Conservation (phyloP, 2,329 filamentous ascomycete genomes). For the Venturia nashicola region DNA sequence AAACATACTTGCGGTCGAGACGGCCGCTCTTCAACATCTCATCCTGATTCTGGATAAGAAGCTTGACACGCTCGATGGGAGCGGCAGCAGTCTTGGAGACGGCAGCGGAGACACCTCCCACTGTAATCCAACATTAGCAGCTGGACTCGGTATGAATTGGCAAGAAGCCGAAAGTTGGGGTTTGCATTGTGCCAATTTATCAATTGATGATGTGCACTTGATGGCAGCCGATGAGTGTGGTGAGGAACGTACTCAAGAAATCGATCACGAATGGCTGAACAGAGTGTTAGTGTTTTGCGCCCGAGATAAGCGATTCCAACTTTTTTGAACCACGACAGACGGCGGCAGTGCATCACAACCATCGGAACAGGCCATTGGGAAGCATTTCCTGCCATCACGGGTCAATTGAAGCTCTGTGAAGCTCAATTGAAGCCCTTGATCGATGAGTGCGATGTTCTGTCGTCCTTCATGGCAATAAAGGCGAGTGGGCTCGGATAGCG, state of each 20-base stretch:
- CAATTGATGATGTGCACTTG: constrained; percentile 16
- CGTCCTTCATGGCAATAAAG: neutral
- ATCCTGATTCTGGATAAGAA: constrained; percentile 99
- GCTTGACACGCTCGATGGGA: constrained; percentile 99
- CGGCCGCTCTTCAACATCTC: constrained; percentile 99
- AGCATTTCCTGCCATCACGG: neutral
- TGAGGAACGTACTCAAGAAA: constrained; percentile 81
- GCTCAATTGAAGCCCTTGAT: neutral
- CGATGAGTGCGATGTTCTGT: constrained; percentile 5
- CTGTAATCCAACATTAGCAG: constrained; percentile 34
- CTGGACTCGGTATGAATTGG: neutral
- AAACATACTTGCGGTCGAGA: constrained; percentile 84
- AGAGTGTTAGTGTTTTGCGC: constrained; percentile 13
- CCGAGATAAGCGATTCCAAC: constrained; percentile 1
- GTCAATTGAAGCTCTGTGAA: neutral
- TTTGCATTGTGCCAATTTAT: neutral
- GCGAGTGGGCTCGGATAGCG: constrained; percentile 10
- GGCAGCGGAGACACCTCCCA: constrained; percentile 99
- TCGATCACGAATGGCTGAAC: constrained; percentile 84
- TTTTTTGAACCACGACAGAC: neutral
- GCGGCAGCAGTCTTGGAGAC: constrained; percentile 99
- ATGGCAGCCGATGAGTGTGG: constrained; percentile 7
- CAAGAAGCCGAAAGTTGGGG: neutral
- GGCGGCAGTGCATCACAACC: neutral
- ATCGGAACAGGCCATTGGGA: neutral